A percentile compares a stretch with the other conserved stretches of the same genome.
Evolutionary conservation across 257 asterid genomes (phyloP).

Genomic region (Buddleja alternifolia): DNA sequence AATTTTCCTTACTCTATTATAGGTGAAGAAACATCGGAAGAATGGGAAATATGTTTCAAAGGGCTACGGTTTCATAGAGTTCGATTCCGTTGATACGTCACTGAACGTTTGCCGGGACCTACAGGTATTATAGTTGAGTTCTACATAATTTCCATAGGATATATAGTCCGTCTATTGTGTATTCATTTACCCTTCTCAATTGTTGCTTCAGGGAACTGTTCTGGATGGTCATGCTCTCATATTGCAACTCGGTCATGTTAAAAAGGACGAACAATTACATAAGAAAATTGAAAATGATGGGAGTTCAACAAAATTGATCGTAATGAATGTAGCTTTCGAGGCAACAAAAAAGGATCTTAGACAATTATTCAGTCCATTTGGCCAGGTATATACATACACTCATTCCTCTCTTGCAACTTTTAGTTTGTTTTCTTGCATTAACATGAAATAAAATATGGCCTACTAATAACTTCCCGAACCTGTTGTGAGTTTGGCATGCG

Average conservation of each 20-base stretch:
- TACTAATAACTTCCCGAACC: too few relatives aligned
- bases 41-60: conserved; percentile 85
- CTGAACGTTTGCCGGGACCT: conserved; percentile 70
- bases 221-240: conserved; percentile 96
- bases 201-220: conserved; percentile 69
- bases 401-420: conserved; percentile 1
- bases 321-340: conserved; percentile 94
- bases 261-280: conserved; percentile 51
- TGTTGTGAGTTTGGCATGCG: too few relatives aligned
- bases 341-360: conserved; percentile 94
- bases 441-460: too few relatives aligned
- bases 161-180: not conserved
- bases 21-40: conserved; percentile 90
- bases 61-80: conserved; percentile 96
- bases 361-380: conserved; percentile 80
- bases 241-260: conserved; percentile 79
- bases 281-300: conserved; percentile 54
- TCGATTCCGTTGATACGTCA: conserved; percentile 84
- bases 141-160: not conserved
- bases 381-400: conserved; percentile 83
- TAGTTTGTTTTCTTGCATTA: not conserved
- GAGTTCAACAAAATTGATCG: conserved; percentile 90
- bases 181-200: conserved; percentile 12
- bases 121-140: conserved; percentile 49
- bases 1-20: conserved; percentile 12